Percentiles rank a stretch among this genome's conserved stretches.
Evolutionary conservation across 2,329 filamentous ascomycete genomes (phyloP).

Genomic region (Sporothrix curviconia): DNA sequence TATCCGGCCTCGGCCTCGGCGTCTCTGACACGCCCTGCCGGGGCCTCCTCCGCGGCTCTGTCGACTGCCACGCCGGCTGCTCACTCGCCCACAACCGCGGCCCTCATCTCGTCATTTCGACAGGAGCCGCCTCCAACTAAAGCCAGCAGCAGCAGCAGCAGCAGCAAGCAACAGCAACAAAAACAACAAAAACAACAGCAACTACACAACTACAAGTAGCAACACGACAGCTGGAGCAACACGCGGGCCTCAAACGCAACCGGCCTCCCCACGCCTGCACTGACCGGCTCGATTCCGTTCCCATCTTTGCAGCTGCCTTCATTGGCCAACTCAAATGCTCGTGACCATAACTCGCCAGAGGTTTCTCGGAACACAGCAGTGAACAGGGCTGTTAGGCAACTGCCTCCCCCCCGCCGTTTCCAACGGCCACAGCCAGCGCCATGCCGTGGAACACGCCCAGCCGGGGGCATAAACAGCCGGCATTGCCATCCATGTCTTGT

Average conservation of each 20-base stretch:
- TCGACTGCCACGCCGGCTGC: not conserved
- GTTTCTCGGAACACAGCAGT: not conserved
- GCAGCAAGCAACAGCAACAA: too few relatives aligned
- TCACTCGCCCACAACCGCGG: slow-evolving; percentile 7
- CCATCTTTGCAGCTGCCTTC: not conserved
- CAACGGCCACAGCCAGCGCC: not conserved
- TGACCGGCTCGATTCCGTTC: slow-evolving; percentile 8
- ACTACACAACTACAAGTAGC: too few relatives aligned
- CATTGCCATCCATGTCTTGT: not conserved
- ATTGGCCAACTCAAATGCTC: not conserved
- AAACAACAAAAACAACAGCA: too few relatives aligned
- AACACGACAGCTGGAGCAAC: not conserved
- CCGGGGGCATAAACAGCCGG: slow-evolving; percentile 31
- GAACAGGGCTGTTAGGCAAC: not conserved
- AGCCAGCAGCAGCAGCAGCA: not conserved
- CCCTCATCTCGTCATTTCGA: slow-evolving; percentile 13
- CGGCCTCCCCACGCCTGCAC: not conserved
- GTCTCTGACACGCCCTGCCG: not conserved
- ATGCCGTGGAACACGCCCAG: slow-evolving; percentile 5
- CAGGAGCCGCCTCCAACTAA: not conserved
- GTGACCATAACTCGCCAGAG: not conserved
- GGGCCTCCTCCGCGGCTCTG: not conserved
- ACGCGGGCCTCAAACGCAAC: not conserved
- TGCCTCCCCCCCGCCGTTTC: not conserved
- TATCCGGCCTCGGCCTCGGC: not conserved